A percentile compares a stretch with the other conserved stretches of the same genome.
phyloP scores from a whole-genome alignment of 768 basidiomycete genomes.

The Mycena polygramma region DNA sequence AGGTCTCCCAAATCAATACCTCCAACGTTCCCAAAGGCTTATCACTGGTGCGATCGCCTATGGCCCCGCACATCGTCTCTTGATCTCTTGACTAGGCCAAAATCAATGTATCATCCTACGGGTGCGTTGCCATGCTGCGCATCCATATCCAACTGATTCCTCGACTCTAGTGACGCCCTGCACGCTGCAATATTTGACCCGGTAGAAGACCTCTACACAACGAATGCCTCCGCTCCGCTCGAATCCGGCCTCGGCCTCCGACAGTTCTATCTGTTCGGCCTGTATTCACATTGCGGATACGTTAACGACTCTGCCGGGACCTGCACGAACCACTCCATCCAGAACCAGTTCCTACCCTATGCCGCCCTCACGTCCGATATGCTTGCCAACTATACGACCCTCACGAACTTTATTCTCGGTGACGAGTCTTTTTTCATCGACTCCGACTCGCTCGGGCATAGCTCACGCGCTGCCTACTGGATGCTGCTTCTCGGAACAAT shows the following conservation, averaged over 20 bases:
- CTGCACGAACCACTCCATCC: conserved; percentile 74
- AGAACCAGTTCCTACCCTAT: conserved; percentile 75
- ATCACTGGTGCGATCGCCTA: conserved; percentile 69
- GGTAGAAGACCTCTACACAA: conserved; percentile 74
- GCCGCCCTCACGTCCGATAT: conserved; percentile 76
- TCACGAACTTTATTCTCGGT: conserved; percentile 67
- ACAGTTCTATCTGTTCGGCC: conserved; percentile 81
- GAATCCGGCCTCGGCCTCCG: conserved; percentile 70
- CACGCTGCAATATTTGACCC: conserved; percentile 65
- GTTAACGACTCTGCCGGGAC: conserved; percentile 68
- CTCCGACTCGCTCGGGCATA: conserved; percentile 71
- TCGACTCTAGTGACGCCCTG: conserved; percentile 62
- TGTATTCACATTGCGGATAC: conserved; percentile 86
- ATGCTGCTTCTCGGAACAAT: conserved; percentile 81
- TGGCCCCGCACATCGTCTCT: conserved; percentile 22
- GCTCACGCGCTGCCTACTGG: conserved; percentile 81
- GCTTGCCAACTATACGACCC: conserved; percentile 68
- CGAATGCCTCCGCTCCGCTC: conserved; percentile 73
- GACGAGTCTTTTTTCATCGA: conserved; percentile 66
- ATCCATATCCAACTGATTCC: conserved; percentile 6
- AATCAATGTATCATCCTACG: conserved; percentile 79
- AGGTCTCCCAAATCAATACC: conserved; percentile 89
- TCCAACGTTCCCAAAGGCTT: conserved; percentile 78
- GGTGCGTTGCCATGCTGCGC: conserved; percentile 57
- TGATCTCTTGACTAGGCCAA: conserved; percentile 60